Conservation (phyloP, 768 basidiomycete genomes). For the Tubosaeta sp. region DNA sequence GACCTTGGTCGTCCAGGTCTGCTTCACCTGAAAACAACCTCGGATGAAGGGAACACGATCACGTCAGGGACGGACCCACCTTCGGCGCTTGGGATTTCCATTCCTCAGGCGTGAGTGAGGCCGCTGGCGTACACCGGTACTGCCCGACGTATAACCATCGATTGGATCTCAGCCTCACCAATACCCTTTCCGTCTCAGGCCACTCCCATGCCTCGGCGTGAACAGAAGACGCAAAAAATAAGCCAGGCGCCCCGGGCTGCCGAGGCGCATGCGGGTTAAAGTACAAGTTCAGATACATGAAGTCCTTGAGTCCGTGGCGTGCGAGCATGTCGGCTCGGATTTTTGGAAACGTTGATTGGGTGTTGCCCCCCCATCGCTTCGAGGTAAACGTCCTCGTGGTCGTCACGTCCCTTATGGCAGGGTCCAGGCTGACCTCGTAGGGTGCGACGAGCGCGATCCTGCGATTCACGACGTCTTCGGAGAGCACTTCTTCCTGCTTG, state of each 20-base stretch:
- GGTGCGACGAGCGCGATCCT: background rate
- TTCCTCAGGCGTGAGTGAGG: constrained; percentile 8
- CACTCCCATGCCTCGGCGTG: background rate
- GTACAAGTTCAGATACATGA: constrained; percentile 17
- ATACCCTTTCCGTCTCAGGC: background rate
- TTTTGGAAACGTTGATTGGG: constrained; percentile 5
- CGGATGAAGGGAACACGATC: background rate
- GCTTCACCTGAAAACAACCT: constrained; percentile 8
- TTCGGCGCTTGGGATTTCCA: constrained; percentile 16
- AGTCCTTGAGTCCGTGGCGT: constrained; percentile 14
- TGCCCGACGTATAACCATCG: constrained; percentile 19
- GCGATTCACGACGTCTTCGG: constrained; percentile 11
- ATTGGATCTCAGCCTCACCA: constrained; percentile 10
- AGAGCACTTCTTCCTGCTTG: constrained; percentile 19
- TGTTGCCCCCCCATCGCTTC: background rate
- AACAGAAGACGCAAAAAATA: constrained; percentile 13
- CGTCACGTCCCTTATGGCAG: constrained; percentile 12
- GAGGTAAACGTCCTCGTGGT: constrained; percentile 14
- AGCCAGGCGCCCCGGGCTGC: constrained; percentile 13
- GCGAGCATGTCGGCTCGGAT: constrained; percentile 11
- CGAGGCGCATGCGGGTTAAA: constrained; percentile 17
- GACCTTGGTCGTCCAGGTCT: constrained; percentile 18
- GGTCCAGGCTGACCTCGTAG: constrained; percentile 11
- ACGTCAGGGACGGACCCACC: background rate
- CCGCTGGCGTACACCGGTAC: constrained; percentile 12